Evolutionary conservation across 176 grass and related monocot genomes (phyloP).

Genomic region (Paspalum notatum): DNA sequence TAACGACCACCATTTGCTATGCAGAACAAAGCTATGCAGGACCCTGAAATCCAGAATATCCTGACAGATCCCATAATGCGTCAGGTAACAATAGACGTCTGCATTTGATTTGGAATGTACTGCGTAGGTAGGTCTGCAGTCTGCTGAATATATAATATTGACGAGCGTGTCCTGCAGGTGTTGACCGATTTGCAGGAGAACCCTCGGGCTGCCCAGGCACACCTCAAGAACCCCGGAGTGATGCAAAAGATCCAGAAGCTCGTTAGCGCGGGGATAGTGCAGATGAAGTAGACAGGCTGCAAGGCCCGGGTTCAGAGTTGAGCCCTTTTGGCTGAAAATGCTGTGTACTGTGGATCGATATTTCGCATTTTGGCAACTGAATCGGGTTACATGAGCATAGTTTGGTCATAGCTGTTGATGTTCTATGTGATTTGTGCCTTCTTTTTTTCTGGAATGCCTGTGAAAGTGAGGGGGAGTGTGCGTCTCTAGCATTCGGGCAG

Average conservation of each 20-base stretch:
- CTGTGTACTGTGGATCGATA: neutral
- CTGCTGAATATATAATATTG: neutral
- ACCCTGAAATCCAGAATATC: conserved; percentile 93
- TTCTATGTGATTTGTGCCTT: neutral
- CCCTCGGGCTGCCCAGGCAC: conserved; percentile 63
- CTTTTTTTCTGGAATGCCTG: neutral
- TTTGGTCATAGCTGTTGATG: conserved; percentile 11
- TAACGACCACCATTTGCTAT: conserved; percentile 1
- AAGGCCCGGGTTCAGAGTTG: neutral
- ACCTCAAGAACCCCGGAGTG: conserved; percentile 84
- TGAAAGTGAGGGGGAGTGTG: neutral
- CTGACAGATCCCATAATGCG: conserved; percentile 85
- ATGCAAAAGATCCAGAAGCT: conserved; percentile 94
- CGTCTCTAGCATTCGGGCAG: neutral
- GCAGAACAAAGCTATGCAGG: conserved; percentile 85
- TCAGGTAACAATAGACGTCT: conserved; percentile 57
- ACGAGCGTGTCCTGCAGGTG: conserved; percentile 46
- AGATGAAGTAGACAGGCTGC: conserved; percentile 56
- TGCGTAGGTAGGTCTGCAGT: neutral
- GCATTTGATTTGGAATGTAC: neutral
- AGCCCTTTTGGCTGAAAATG: neutral
- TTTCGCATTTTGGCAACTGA: neutral
- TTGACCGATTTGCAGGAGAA: conserved; percentile 92
- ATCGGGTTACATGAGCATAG: neutral
- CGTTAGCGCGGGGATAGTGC: conserved; percentile 72